Evolutionary conservation across 2,329 filamentous ascomycete species (phyloP).

Genomic region (Epichloe uncinata): DNA sequence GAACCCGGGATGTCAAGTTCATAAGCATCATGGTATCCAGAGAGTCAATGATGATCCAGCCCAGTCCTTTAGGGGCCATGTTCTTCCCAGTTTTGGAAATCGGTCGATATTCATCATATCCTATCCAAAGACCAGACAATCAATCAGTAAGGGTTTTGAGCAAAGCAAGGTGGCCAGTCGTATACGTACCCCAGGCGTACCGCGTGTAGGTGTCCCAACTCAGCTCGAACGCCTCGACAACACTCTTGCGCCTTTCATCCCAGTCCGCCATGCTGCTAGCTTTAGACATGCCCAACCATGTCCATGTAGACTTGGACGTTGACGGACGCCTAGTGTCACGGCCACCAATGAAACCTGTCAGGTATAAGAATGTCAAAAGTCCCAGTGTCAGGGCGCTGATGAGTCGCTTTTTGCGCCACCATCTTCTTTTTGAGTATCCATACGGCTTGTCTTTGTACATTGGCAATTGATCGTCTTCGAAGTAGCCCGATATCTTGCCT

Average conservation of each 20-base stretch:
- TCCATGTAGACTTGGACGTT: slow-evolving; percentile 31
- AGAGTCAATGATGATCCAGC: slow-evolving; percentile 96
- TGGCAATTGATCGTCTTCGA: slow-evolving; percentile 51
- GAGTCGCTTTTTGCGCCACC: slow-evolving; percentile 55
- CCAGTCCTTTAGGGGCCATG: slow-evolving; percentile 81
- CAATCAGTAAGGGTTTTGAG: slow-evolving; percentile 14
- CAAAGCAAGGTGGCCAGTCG: background rate
- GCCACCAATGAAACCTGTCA: slow-evolving; percentile 45
- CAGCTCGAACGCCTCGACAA: slow-evolving; percentile 78
- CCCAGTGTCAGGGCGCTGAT: slow-evolving; percentile 38
- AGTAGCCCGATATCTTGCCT: slow-evolving; percentile 48
- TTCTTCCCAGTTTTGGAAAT: slow-evolving; percentile 63
- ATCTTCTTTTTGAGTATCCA: slow-evolving; percentile 43
- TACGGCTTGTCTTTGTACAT: slow-evolving; percentile 99
- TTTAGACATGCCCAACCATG: slow-evolving; percentile 42
- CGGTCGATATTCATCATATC: slow-evolving; percentile 79
- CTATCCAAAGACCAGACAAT: slow-evolving; percentile 22
- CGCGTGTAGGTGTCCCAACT: slow-evolving; percentile 91
- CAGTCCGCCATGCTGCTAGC: slow-evolving; percentile 48
- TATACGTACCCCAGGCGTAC: slow-evolving; percentile 77
- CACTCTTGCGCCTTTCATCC: slow-evolving; percentile 62
- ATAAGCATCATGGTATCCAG: slow-evolving; percentile 96
- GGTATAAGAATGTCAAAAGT: slow-evolving; percentile 52
- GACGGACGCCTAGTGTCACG: slow-evolving; percentile 19
- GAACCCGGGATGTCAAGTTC: slow-evolving; percentile 80